Conservation (phyloP, 768 basidiomycete species). For the Mycena sanguinolenta region DNA sequence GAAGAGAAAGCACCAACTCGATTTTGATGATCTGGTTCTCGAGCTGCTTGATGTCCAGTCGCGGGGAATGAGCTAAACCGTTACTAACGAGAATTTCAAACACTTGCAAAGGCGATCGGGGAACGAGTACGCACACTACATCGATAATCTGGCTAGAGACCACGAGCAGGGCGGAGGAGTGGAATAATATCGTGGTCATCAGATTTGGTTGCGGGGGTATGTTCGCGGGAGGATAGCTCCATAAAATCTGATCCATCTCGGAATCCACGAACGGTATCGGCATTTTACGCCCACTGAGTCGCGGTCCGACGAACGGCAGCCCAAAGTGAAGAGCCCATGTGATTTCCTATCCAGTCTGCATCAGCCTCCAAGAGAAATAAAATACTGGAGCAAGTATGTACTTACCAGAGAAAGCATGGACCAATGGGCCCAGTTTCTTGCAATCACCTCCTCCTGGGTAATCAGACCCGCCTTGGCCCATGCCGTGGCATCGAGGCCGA, state of each 20-base stretch:
- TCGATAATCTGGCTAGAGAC: conserved; percentile 50
- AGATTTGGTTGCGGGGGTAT: conserved; percentile 41
- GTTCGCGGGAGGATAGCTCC: conserved; percentile 47
- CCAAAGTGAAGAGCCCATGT: conserved; percentile 62
- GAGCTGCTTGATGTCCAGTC: background rate
- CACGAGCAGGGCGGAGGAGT: conserved; percentile 47
- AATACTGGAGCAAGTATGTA: background rate
- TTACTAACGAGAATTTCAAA: conserved; percentile 6
- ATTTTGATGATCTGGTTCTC: conserved; percentile 37
- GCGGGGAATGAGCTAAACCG: conserved; percentile 1
- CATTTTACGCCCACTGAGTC: conserved; percentile 40
- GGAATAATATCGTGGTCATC: conserved; percentile 45
- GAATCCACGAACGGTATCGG: conserved; percentile 51
- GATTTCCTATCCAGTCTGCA: conserved; percentile 44
- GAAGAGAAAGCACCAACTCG: conserved; percentile 31
- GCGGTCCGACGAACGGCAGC: conserved; percentile 51
- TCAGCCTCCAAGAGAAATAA: background rate
- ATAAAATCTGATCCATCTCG: conserved; percentile 49
- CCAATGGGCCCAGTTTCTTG: conserved; percentile 59
- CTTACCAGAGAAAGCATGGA: conserved; percentile 48
- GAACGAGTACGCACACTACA: conserved; percentile 45
- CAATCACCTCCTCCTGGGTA: conserved; percentile 50
- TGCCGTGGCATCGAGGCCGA: conserved; percentile 52
- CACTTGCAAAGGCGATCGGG: background rate
- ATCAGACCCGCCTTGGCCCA: conserved; percentile 56